phyloP scores from a whole-genome alignment of 768 basidiomycete genomes.

The Pleurotus salmoneostramineus region DNA sequence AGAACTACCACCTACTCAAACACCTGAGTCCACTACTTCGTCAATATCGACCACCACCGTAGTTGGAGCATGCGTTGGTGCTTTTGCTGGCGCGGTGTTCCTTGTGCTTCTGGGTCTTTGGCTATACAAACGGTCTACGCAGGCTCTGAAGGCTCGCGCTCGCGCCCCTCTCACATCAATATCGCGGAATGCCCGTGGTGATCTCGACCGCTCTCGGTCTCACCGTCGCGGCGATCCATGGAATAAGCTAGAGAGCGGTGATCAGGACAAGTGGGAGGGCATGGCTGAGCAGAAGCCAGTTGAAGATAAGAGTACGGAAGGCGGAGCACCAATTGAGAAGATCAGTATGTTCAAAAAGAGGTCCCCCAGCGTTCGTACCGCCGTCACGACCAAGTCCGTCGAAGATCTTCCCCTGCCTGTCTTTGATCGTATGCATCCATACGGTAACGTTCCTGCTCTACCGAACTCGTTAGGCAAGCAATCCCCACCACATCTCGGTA shows the following conservation, averaged over 20 bases:
- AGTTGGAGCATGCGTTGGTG: slow-evolving; percentile 60
- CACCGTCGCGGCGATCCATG: slow-evolving; percentile 41
- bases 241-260: slow-evolving; percentile 50
- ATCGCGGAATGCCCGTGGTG: slow-evolving; percentile 34
- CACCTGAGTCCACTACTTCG: not conserved
- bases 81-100: slow-evolving; percentile 49
- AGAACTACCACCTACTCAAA: not conserved
- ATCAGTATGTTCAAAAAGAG: slow-evolving; percentile 67
- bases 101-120: slow-evolving; percentile 50
- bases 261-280: slow-evolving; percentile 44
- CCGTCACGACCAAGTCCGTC: slow-evolving; percentile 36
- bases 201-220: slow-evolving; percentile 40
- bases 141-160: slow-evolving; percentile 30
- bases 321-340: slow-evolving; percentile 51
- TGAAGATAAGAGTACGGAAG: slow-evolving; percentile 39
- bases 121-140: slow-evolving; percentile 49
- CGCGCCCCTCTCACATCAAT: slow-evolving; percentile 19
- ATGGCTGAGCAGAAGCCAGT: slow-evolving; percentile 10
- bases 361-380: slow-evolving; percentile 51
- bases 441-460: slow-evolving; percentile 46
- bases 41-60: slow-evolving; percentile 48
- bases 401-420: slow-evolving; percentile 37
- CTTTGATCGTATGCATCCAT: slow-evolving; percentile 35
- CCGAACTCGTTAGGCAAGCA: slow-evolving; percentile 28
- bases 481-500: slow-evolving; percentile 28